Base-by-base conservation (phyloP, 208 protist species). In the Naegleria lovaniensis region DNA sequence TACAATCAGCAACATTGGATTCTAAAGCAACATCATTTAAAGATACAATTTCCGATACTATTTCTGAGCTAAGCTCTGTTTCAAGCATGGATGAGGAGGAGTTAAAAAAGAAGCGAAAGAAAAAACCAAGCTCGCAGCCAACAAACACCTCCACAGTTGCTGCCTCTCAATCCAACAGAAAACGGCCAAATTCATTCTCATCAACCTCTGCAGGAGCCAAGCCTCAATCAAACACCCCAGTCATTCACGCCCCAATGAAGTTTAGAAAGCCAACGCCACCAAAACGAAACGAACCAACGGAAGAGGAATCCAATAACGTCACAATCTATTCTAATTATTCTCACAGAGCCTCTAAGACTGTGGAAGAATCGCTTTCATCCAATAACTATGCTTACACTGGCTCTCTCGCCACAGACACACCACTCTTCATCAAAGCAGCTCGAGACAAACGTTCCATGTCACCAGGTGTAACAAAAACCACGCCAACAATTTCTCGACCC, bases 261-360 rank as follows among this genome's bases (percentile, higher is more conserved):
- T 87, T 40, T 15, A 40, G 83, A 87, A 51, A 51, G 43, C 83
- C 83, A 11, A 87, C 83, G 0, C 83, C 83, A 87, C 83, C 83
- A 25, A 87, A 87, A 19, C 4, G 83, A 52, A 51, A 16, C 19
- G 29, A 41, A 51, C 83, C 83, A 51, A 40, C 0, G 3, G 11
- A 16, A 38, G 33, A 22, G 52, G 6, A 33, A 13, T 87, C 83
- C 0, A 87, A 52, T 4, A 33, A 11, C 41, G 33, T 29, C 15
- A 29, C 36, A 15, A 9, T 19, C 3, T 22, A 40, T 40, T 38
- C 40, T n/a, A 52, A 0, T 52, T 87, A 52, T 11, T 9, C 11
- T 52, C 16, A 33, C 15, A 29, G 22, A 22, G 6, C 11, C 1
- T 33, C 29, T 15, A 87, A 51, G 19, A 13, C 0, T 7, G 33